Conservation (phyloP, 148 eudicot genomes). For the Camellia lanceoleosa region DNA sequence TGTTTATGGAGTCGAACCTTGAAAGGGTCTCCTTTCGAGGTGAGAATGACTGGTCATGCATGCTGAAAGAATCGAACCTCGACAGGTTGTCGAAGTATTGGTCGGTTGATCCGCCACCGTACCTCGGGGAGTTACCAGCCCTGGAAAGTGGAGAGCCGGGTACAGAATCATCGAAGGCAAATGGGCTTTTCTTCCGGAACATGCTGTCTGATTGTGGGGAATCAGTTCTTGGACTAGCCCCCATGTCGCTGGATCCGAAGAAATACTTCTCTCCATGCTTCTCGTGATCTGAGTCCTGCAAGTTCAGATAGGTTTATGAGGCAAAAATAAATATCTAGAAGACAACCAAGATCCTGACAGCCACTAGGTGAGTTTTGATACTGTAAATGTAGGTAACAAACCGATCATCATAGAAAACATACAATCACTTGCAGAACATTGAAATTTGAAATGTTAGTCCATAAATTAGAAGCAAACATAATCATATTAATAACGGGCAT, state of each 20-base stretch:
- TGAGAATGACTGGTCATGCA: constrained; percentile 16
- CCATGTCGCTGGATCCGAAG: constrained; percentile 64
- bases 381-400: neutral
- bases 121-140: constrained; percentile 68
- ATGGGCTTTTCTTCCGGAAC: constrained; percentile 52
- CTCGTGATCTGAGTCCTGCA: constrained; percentile 60
- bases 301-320: constrained; percentile 5
- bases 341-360: neutral
- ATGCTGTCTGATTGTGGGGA: constrained; percentile 55
- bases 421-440: neutral
- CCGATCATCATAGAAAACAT: neutral
- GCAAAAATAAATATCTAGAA: neutral
- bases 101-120: constrained; percentile 56
- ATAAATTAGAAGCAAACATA: neutral
- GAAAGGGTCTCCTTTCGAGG: constrained; percentile 53
- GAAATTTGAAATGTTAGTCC: neutral
- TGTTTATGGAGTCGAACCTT: constrained; percentile 56
- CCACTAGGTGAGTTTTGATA: neutral
- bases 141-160: constrained; percentile 75
- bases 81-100: constrained; percentile 62
- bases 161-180: constrained; percentile 77
- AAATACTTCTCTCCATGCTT: constrained; percentile 54
- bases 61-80: constrained; percentile 50
- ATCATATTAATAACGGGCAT: neutral
- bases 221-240: constrained; percentile 52